phyloP scores from a whole-genome alignment of 2,329 filamentous ascomycete species.

The Thyridium curvatum region DNA sequence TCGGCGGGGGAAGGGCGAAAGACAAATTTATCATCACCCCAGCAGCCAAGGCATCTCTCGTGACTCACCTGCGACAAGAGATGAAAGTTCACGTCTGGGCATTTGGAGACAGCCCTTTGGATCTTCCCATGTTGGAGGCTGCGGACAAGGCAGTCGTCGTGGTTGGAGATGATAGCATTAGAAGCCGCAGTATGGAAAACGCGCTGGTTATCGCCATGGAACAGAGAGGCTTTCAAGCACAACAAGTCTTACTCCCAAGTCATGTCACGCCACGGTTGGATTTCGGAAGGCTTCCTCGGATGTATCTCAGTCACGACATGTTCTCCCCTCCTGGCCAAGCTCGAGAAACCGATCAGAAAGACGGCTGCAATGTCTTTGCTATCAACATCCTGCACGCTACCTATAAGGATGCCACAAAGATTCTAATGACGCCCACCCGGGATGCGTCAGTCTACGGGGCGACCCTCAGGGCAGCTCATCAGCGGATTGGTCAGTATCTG shows the following conservation, averaged over 20 bases:
- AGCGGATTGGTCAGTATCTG: constrained; percentile 43
- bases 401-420: constrained; percentile 31
- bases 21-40: constrained; percentile 45
- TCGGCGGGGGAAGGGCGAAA: constrained; percentile 42
- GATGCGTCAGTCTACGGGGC: constrained; percentile 39
- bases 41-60: constrained; percentile 40
- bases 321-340: constrained; percentile 10
- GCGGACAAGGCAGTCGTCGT: constrained; percentile 51
- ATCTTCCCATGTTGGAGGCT: constrained; percentile 47
- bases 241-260: constrained; percentile 40
- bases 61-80: constrained; percentile 27
- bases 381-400: constrained; percentile 34
- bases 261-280: constrained; percentile 33
- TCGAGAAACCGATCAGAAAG: not conserved
- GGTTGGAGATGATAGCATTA: constrained; percentile 35
- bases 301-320: constrained; percentile 21
- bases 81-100: constrained; percentile 39
- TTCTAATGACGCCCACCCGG: constrained; percentile 48
- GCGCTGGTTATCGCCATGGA: constrained; percentile 35
- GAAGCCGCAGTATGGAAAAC: constrained; percentile 48
- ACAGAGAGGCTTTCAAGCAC: constrained; percentile 26
- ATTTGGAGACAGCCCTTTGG: constrained; percentile 55
- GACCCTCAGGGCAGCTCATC: constrained; percentile 40
- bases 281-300: constrained; percentile 29
- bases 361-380: not conserved